Percentiles rank a stretch among this genome's conserved stretches.
Conservation (phyloP, 139 green algal species). For the Picochlorum sp. region DNA sequence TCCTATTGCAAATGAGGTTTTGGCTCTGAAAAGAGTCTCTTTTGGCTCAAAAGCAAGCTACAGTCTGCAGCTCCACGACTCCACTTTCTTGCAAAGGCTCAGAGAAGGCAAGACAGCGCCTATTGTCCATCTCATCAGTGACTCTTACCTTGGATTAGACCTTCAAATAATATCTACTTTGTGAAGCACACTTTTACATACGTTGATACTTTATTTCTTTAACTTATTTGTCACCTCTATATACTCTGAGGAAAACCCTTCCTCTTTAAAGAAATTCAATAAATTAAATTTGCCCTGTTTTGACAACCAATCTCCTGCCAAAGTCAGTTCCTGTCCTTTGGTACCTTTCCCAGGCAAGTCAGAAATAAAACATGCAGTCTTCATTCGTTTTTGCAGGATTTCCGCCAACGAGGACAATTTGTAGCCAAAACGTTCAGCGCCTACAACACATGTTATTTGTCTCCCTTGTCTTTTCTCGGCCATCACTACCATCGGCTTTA, state of each 20-base stretch:
- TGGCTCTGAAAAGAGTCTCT: slow-evolving; percentile 69
- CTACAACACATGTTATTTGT: slow-evolving; percentile 13
- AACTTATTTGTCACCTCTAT: neutral
- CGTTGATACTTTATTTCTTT: neutral
- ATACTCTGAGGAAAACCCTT: neutral
- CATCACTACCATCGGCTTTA: slow-evolving; percentile 3
- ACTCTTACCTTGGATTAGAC: slow-evolving; percentile 84
- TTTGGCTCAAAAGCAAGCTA: slow-evolving; percentile 27
- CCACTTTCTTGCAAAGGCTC: neutral
- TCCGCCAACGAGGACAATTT: neutral
- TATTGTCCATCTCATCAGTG: slow-evolving; percentile 62
- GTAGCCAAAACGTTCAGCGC: slow-evolving; percentile 24
- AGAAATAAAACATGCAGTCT: slow-evolving; percentile 5
- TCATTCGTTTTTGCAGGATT: slow-evolving; percentile 13
- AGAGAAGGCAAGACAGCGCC: neutral
- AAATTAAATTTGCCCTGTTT: neutral
- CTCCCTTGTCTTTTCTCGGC: slow-evolving; percentile 6
- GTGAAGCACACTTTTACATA: neutral
- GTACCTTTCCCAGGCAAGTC: slow-evolving; percentile 22
- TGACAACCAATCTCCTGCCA: slow-evolving; percentile 10
- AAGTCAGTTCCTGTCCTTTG: slow-evolving; percentile 9
- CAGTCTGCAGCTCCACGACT: neutral
- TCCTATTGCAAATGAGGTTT: slow-evolving; percentile 46
- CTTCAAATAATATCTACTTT: slow-evolving; percentile 4
- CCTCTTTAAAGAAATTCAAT: neutral